Evolutionary conservation across 2,329 filamentous ascomycete genomes (phyloP).

Genomic region (Microsporum audouinii): DNA sequence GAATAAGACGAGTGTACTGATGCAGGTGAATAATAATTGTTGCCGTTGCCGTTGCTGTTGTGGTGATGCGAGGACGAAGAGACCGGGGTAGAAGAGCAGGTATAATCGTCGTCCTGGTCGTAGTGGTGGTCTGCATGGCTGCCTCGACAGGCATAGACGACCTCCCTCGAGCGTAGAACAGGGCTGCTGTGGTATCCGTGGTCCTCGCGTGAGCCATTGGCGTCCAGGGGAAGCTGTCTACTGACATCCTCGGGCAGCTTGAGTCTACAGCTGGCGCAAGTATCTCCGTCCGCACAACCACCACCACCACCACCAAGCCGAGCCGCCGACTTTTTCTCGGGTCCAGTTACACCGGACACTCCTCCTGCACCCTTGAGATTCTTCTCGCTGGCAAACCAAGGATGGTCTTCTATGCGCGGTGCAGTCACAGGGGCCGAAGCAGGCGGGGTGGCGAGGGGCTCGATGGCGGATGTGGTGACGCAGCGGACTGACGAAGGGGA

Average conservation of each 20-base stretch:
- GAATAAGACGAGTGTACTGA: conserved; percentile 31
- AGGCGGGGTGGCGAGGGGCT: conserved; percentile 16
- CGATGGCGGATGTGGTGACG: conserved; percentile 8
- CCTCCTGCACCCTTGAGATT: conserved; percentile 23
- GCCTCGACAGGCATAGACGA: conserved; percentile 41
- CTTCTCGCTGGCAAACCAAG: conserved; percentile 38
- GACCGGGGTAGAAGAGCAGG: conserved; percentile 18
- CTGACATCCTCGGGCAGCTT: conserved; percentile 44
- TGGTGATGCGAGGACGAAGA: conserved; percentile 25
- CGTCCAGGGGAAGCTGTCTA: conserved; percentile 42
- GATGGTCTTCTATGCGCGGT: conserved; percentile 38
- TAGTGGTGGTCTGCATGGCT: conserved; percentile 29
- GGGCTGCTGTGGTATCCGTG: conserved; percentile 42
- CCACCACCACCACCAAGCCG: conserved; percentile 21
- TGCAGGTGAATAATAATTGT: conserved; percentile 19
- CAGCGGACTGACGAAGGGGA: conserved; percentile 10
- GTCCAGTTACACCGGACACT: conserved; percentile 28
- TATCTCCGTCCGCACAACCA: conserved; percentile 39
- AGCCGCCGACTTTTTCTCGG: not conserved
- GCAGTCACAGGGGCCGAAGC: conserved; percentile 14
- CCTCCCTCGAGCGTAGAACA: conserved; percentile 44
- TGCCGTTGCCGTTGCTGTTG: conserved; percentile 11
- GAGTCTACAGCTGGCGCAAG: conserved; percentile 48
- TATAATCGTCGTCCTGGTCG: conserved; percentile 21
- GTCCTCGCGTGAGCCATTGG: conserved; percentile 40